Evolutionary conservation across 2,329 filamentous ascomycete species (phyloP).

Genomic region (Beauveria bassiana): DNA sequence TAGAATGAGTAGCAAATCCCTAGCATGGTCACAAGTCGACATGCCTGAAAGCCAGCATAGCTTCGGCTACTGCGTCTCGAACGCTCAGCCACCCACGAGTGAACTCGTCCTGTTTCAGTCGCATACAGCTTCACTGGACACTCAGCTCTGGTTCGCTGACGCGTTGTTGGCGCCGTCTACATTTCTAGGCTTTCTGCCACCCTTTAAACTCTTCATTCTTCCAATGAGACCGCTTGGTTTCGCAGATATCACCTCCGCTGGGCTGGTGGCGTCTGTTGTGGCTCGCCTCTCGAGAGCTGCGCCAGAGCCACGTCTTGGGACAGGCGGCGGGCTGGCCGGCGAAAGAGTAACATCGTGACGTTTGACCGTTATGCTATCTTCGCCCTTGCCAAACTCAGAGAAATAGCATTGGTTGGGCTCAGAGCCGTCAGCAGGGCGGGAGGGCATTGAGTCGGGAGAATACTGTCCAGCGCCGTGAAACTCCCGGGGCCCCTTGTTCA

Average conservation of each 20-base stretch:
- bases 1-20: not conserved
- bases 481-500: constrained; percentile 62
- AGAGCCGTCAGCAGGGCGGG: constrained; percentile 24
- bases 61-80: not conserved
- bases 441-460: constrained; percentile 31
- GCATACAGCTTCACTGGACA: constrained; percentile 3
- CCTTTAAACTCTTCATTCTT: constrained; percentile 77
- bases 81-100: not conserved
- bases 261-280: constrained; percentile 47
- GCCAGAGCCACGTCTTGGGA: constrained; percentile 29
- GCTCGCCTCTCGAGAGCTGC: constrained; percentile 53
- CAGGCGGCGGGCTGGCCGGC: constrained; percentile 52
- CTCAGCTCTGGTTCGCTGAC: constrained; percentile 2
- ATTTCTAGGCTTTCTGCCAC: constrained; percentile 43
- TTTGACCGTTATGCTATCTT: constrained; percentile 42
- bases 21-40: not conserved
- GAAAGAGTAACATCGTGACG: constrained; percentile 30
- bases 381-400: constrained; percentile 59
- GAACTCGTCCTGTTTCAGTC: not conserved
- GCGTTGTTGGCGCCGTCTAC: constrained; percentile 23
- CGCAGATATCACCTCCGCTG: constrained; percentile 33
- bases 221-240: constrained; percentile 60
- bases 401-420: constrained; percentile 67
- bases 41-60: not conserved
- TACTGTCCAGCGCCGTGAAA: constrained; percentile 46